A percentile compares a stretch with the other conserved stretches of the same genome.
phyloP scores from a whole-genome alignment of 1,139 yeast species.

The Hansenula sp. region DNA sequence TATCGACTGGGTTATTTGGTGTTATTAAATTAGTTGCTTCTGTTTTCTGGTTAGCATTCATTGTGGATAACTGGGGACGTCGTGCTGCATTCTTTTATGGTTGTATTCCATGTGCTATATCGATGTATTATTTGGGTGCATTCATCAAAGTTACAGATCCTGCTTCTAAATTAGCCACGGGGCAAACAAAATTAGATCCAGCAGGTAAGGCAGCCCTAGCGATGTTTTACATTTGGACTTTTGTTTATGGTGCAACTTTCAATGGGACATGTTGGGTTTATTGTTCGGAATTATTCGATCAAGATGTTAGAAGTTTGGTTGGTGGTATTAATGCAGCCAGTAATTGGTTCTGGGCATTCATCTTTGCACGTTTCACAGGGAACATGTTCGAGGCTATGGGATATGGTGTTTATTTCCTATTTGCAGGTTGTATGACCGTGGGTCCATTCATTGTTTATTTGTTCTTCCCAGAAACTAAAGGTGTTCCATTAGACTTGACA shows the following conservation, averaged over 20 bases:
- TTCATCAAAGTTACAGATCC: conserved; percentile 38
- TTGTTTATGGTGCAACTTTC: conserved; percentile 41
- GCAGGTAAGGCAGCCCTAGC: conserved; percentile 50
- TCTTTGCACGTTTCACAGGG: conserved; percentile 43
- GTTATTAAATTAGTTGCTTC: conserved; percentile 47
- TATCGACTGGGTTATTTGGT: conserved; percentile 60
- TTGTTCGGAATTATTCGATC: conserved; percentile 42
- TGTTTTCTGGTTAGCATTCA: conserved; percentile 30
- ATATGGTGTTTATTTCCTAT: conserved; percentile 42
- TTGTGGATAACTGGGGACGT: conserved; percentile 21
- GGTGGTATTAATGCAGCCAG: conserved; percentile 43
- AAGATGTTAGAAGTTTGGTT: conserved; percentile 38
- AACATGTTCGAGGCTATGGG: conserved; percentile 39
- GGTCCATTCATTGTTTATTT: conserved; percentile 29
- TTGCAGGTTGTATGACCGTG: conserved; percentile 33
- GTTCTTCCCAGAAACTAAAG: conserved; percentile 44
- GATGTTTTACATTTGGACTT: conserved; percentile 44
- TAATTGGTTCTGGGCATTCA: conserved; percentile 49
- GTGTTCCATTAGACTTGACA: conserved; percentile 40
- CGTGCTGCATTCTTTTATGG: conserved; percentile 41
- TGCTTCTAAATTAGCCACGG: conserved; percentile 8
- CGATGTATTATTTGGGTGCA: conserved; percentile 48
- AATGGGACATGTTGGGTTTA: conserved; percentile 47
- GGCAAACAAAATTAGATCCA: conserved; percentile 21
- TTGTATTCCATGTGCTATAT: conserved; percentile 41